A percentile compares a stretch with the other conserved stretches of the same genome.
Conservation (phyloP, 495 filamentous ascomycete species). For the Aspergillus incahuasiensis region DNA sequence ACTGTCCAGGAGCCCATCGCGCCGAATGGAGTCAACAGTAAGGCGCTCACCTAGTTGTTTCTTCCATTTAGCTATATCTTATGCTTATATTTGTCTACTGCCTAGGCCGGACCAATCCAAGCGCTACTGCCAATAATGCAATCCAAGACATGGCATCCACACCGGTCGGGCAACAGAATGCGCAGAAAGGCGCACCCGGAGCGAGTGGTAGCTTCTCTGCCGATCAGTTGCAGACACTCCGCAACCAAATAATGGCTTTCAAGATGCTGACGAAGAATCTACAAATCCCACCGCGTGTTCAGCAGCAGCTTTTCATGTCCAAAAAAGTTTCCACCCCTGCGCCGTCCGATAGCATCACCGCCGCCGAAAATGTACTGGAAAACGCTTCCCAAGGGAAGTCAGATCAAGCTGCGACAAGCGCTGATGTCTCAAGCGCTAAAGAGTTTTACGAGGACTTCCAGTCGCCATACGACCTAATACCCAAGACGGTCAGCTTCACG, state of each 20-base stretch:
- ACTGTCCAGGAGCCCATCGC: slow-evolving; percentile 22
- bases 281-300: slow-evolving; percentile 65
- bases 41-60: slow-evolving; percentile 5
- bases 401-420: slow-evolving; percentile 31
- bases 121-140: slow-evolving; percentile 41
- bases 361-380: slow-evolving; percentile 50
- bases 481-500: slow-evolving; percentile 65
- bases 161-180: slow-evolving; percentile 29
- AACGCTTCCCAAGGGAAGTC: slow-evolving; percentile 35
- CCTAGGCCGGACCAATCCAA: slow-evolving; percentile 38
- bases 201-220: slow-evolving; percentile 55
- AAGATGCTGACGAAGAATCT: slow-evolving; percentile 76
- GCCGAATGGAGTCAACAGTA: slow-evolving; percentile 52
- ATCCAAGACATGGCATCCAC: slow-evolving; percentile 23
- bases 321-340: slow-evolving; percentile 61
- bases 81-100: slow-evolving; percentile 4
- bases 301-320: slow-evolving; percentile 69
- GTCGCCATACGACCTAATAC: slow-evolving; percentile 57
- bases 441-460: slow-evolving; percentile 59
- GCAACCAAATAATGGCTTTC: slow-evolving; percentile 78
- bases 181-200: slow-evolving; percentile 32
- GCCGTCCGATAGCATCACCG: slow-evolving; percentile 51
- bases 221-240: slow-evolving; percentile 65
- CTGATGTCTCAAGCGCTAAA: slow-evolving; percentile 28
- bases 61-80: background rate